phyloP scores from a whole-genome alignment of 345 rosid genomes.

The Populus simonii region DNA sequence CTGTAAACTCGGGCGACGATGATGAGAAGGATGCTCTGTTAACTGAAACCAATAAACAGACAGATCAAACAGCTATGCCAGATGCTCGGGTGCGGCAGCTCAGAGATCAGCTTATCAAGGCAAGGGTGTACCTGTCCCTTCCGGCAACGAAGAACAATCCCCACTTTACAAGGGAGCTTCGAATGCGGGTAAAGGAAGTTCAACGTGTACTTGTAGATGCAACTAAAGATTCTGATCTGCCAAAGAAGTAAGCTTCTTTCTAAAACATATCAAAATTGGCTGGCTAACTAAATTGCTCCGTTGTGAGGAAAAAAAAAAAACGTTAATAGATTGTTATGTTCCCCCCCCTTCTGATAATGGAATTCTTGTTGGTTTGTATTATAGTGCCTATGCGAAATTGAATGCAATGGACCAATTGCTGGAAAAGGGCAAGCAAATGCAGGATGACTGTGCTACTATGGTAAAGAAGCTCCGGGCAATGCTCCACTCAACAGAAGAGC shows the following conservation, averaged over 20 bases:
- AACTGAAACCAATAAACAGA: constrained; percentile 32
- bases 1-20: constrained; percentile 25
- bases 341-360: neutral
- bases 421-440: constrained; percentile 79
- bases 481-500: constrained; percentile 97
- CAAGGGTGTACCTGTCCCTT: constrained; percentile 85
- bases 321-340: neutral
- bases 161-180: constrained; percentile 75
- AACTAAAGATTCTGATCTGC: constrained; percentile 73
- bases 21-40: constrained; percentile 31
- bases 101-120: constrained; percentile 89
- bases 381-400: constrained; percentile 70
- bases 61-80: constrained; percentile 33
- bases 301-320: neutral
- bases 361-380: neutral
- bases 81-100: constrained; percentile 75
- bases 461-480: constrained; percentile 94
- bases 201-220: constrained; percentile 69
- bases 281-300: neutral
- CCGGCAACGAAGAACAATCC: constrained; percentile 65
- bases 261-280: neutral
- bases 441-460: constrained; percentile 79
- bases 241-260: constrained; percentile 54
- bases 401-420: constrained; percentile 85
- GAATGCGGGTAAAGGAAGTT: constrained; percentile 78